Evolutionary conservation across 768 basidiomycete genomes (phyloP), one percentile per base, ranked within the genome.

Genomic region (Xanthoconium purpureum): DNA sequence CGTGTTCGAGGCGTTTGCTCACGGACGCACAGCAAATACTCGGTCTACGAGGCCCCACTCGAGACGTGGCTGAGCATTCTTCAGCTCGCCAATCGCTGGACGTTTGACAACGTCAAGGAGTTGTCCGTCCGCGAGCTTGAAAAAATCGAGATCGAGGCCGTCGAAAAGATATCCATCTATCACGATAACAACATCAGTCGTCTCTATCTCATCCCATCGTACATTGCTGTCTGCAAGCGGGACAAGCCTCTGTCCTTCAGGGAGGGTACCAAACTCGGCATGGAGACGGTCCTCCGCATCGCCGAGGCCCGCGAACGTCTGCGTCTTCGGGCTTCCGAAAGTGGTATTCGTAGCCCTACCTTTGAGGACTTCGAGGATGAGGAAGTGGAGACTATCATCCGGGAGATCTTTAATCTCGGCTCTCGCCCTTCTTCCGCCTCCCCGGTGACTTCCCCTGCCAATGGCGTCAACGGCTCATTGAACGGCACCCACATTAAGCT

Each of bases 21-120:
- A 57, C 53, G 36, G 24, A 18, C 47, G 35, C 42, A 29, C 55
- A 75, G 74, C 5, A 70, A 66, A 68, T 73, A 75, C 57, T 76
- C 73, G 0, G 44, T 71, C 2, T 78, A 78, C 43, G 68, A 75
- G 4, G 77, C 76, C 3, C 64, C 75, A 0, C 63, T 71, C 1
- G 69, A 75, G 0, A 74, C 75, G 11, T 80, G 79, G 79, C 66
- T 72, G 2, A 70, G 67, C 10, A 76, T 81, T 29, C 65, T 80
- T 24, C 54, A 53, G 20, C 68, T 77, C 10, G 72, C 77, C 8
- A 71, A 72, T 24, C 66, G 67, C 35, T 81, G 76, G 77, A 66
- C 70, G 0, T 80, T 80, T 57, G 61, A 67, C 50, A 69, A 58
- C 33, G 73, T 80, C 55, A 75, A 77, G 32, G 62, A 66, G 18